These are phyloP conservation scores for Stemphylium lycopersici DNA, from an alignment of 2,329 filamentous ascomycete genomes.

Conservation along the genomic window DNA sequence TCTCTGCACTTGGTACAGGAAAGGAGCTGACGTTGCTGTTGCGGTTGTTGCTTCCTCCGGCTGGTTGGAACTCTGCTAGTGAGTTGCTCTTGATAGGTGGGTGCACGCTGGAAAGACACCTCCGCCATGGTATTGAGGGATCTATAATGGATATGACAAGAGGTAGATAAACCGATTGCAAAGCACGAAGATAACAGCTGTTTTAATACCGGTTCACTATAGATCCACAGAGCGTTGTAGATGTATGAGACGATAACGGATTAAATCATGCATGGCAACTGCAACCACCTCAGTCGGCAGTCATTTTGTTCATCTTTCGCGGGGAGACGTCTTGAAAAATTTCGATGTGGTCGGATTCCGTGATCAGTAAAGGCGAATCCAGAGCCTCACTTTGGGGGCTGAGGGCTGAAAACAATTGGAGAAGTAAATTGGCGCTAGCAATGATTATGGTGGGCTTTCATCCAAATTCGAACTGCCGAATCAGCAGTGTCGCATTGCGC, in stretches of 20 bases:
- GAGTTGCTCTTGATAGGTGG: conserved; percentile 15
- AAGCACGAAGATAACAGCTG: too few relatives aligned
- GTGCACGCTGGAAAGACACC: conserved; percentile 22
- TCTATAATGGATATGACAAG: too few relatives aligned
- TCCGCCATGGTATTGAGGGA: not conserved
- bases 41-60: conserved; percentile 47
- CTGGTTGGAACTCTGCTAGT: conserved; percentile 12
- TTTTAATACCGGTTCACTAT: not conserved
- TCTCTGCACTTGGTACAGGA: conserved; percentile 58
- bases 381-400: conserved; percentile 38
- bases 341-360: not conserved
- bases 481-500: conserved; percentile 37
- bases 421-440: conserved; percentile 23
- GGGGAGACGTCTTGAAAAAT: not conserved
- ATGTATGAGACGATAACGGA: not conserved
- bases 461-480: conserved; percentile 29
- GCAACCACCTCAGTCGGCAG: not conserved
- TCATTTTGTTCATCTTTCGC: conserved; percentile 1
- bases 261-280: not conserved
- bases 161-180: too few relatives aligned
- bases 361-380: conserved; percentile 24
- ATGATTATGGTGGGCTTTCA: conserved; percentile 24
- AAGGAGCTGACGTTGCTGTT: conserved; percentile 53
- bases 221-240: not conserved
- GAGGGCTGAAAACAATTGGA: conserved; percentile 16